These are phyloP conservation scores for Triangularia setosa DNA, from an alignment of 2,329 filamentous ascomycete genomes.

Conservation along the genomic window DNA sequence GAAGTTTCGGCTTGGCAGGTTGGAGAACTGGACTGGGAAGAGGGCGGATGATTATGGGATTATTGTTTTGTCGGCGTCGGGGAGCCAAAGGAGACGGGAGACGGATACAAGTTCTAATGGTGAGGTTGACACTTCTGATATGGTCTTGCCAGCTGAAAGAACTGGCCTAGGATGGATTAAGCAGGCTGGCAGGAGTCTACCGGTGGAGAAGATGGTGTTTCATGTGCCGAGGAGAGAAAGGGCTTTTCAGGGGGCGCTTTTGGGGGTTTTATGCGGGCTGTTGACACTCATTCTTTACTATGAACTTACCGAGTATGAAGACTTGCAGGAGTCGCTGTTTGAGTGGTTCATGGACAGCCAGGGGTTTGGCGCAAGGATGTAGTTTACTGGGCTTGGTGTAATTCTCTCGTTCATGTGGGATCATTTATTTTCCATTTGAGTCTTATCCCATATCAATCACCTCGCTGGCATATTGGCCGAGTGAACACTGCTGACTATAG, in stretches of 20 bases:
- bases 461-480: background rate
- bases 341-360: constrained; percentile 13
- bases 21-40: background rate
- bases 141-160: too few species aligned
- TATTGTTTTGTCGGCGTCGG: background rate
- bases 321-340: background rate
- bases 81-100: background rate
- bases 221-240: too few species aligned
- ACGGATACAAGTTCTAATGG: too few species aligned
- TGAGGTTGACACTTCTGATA: too few species aligned
- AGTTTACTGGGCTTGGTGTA: constrained; percentile 4
- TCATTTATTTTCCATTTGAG: constrained; percentile 3
- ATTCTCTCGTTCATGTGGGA: constrained; percentile 9
- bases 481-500: too few species aligned
- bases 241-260: too few species aligned
- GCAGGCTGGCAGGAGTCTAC: too few species aligned
- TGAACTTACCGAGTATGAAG: constrained; percentile 5
- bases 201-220: too few species aligned
- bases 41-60: constrained; percentile 1
- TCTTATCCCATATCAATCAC: background rate
- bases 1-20: background rate
- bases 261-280: background rate
- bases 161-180: too few species aligned
- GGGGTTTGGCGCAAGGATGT: constrained; percentile 4
- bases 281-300: constrained; percentile 8